These are phyloP conservation scores for Penicillium flavigenum DNA, from an alignment of 495 filamentous ascomycete species.

Conservation along the genomic window DNA sequence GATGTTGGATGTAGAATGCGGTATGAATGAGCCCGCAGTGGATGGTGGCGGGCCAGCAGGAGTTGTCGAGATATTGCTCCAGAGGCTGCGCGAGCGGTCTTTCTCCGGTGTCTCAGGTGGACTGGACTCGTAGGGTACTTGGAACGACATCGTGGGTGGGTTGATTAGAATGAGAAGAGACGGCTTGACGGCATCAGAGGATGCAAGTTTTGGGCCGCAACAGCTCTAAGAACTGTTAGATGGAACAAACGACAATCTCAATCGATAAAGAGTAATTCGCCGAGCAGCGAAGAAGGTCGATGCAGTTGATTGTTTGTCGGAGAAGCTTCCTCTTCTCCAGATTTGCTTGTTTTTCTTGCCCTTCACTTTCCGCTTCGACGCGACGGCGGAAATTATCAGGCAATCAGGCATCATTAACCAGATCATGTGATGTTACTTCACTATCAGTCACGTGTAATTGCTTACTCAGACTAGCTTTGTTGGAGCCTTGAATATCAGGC, in stretches of 20 bases:
- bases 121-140: constrained; percentile 39
- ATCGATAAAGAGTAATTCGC: not conserved
- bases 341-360: constrained; percentile 8
- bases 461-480: not conserved
- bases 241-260: constrained; percentile 6
- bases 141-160: constrained; percentile 39
- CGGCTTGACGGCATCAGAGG: constrained; percentile 16
- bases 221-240: constrained; percentile 16
- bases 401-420: not conserved
- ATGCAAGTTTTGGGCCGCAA: constrained; percentile 29
- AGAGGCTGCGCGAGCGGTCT: constrained; percentile 39
- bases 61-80: constrained; percentile 67
- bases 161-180: constrained; percentile 10
- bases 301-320: not conserved
- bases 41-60: constrained; percentile 74
- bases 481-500: not conserved
- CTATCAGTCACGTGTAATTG: not conserved
- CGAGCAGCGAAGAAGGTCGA: not conserved
- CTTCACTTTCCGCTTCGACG: constrained; percentile 13
- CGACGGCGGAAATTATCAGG: constrained; percentile 15
- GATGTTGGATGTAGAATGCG: constrained; percentile 62
- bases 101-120: constrained; percentile 47
- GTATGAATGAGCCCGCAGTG: constrained; percentile 68
- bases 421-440: not conserved
- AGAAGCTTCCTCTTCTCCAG: constrained; percentile 8